These are phyloP conservation scores for button mushroom (Agaricus bisporus) DNA, from an alignment of 768 basidiomycete species.

Conservation along the genomic window DNA sequence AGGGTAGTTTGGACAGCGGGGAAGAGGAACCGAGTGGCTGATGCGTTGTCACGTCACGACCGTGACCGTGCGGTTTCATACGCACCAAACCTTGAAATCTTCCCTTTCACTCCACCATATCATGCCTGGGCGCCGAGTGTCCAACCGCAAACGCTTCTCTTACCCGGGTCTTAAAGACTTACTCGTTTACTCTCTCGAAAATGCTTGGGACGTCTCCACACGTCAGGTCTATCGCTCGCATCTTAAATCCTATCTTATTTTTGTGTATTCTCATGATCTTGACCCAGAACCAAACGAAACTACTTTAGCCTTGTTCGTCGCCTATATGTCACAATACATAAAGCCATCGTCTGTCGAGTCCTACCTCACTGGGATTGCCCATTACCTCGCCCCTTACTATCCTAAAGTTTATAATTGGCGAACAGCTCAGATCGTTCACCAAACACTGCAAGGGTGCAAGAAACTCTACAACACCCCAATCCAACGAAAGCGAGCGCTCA, in stretches of 20 bases:
- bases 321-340: slow-evolving; percentile 29
- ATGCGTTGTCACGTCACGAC: slow-evolving; percentile 22
- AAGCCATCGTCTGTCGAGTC: slow-evolving; percentile 25
- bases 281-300: slow-evolving; percentile 24
- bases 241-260: slow-evolving; percentile 23
- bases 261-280: slow-evolving; percentile 20
- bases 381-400: slow-evolving; percentile 26
- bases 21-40: slow-evolving; percentile 20
- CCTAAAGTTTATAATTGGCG: slow-evolving; percentile 18
- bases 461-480: not conserved
- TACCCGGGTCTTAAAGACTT: not conserved
- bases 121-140: not conserved
- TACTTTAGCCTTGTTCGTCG: slow-evolving; percentile 26
- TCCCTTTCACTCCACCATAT: not conserved
- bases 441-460: slow-evolving; percentile 26
- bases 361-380: slow-evolving; percentile 34
- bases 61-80: not conserved
- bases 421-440: slow-evolving; percentile 17
- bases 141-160: not conserved
- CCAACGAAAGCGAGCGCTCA: too few species aligned
- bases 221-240: slow-evolving; percentile 18
- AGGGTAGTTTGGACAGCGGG: slow-evolving; percentile 22
- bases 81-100: slow-evolving; percentile 1
- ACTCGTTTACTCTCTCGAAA: slow-evolving; percentile 19
- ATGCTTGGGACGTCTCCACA: slow-evolving; percentile 7